Percentiles rank a stretch among this genome's conserved stretches.
phyloP scores from a whole-genome alignment of 176 grass and related monocot species.

The Rhynchospora tenuis region DNA sequence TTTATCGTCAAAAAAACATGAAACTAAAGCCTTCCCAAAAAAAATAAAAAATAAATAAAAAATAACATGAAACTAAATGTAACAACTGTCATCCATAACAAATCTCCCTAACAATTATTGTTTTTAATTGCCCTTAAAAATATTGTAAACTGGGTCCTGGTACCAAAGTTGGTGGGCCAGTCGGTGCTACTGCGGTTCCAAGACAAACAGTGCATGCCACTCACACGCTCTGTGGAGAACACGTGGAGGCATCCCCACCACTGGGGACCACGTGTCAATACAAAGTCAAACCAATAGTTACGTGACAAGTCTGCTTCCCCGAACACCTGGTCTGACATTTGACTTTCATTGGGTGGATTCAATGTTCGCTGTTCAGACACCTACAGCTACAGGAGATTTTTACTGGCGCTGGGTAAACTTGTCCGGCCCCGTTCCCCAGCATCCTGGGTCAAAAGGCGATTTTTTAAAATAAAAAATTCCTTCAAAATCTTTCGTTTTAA shows the following conservation, averaged over 20 bases:
- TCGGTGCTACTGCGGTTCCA: background rate
- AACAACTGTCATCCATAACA: too few relatives aligned
- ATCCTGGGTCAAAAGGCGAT: background rate
- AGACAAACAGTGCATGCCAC: background rate
- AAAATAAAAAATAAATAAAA: too few relatives aligned
- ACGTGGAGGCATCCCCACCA: background rate
- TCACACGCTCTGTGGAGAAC: background rate
- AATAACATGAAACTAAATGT: too few relatives aligned
- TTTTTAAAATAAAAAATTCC: too few relatives aligned
- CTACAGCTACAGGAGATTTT: background rate
- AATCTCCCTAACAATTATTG: too few relatives aligned
- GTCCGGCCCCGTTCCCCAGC: background rate
- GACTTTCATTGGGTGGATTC: background rate
- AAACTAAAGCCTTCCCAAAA: too few relatives aligned
- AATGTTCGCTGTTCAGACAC: background rate
- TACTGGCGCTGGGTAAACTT: background rate
- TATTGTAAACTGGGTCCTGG: background rate
- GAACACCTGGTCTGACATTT: background rate
- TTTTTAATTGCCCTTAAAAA: background rate
- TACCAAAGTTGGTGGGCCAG: background rate
- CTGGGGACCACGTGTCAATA: background rate
- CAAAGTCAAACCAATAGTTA: background rate
- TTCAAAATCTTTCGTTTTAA: too few relatives aligned
- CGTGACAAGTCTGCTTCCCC: background rate
- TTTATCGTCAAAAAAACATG: too few relatives aligned